phyloP scores from a whole-genome alignment of 129 eudicot genomes.

The Artemisia annua region DNA sequence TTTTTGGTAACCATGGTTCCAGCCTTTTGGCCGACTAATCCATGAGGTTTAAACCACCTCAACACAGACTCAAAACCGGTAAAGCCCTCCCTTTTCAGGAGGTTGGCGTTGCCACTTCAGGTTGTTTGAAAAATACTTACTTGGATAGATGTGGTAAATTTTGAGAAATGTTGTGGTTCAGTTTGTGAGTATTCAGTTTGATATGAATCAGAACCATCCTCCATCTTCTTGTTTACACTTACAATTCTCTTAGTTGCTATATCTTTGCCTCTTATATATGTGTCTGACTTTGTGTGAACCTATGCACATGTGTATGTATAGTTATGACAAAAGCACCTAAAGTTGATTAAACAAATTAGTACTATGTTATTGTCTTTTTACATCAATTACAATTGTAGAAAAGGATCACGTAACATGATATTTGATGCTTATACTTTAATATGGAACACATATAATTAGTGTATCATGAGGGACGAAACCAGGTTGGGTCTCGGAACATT shows the following conservation, averaged over 20 bases:
- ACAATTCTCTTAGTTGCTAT: constrained; percentile 17
- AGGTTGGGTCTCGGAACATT: too few species aligned
- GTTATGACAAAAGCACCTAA: neutral
- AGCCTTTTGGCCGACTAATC: too few species aligned
- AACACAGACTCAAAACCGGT: neutral
- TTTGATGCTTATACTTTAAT: neutral
- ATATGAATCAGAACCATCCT: constrained; percentile 15
- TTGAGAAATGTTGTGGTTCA: constrained; percentile 30
- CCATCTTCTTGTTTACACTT: constrained; percentile 16
- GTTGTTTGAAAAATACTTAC: constrained; percentile 21
- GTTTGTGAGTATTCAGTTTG: constrained; percentile 24
- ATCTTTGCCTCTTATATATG: constrained; percentile 6
- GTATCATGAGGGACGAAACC: too few species aligned
- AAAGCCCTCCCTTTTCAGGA: too few species aligned
- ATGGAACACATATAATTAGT: neutral
- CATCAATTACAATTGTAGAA: neutral
- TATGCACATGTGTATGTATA: neutral
- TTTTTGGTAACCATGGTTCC: too few species aligned
- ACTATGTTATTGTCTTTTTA: neutral
- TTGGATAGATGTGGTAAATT: constrained; percentile 51
- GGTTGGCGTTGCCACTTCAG: too few species aligned
- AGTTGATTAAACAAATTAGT: neutral
- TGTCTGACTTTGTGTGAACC: neutral
- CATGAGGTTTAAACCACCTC: too few species aligned
- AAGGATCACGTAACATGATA: neutral